Base-by-base conservation (phyloP, 495 filamentous ascomycete genomes). In the Penicillium diatomitis region DNA sequence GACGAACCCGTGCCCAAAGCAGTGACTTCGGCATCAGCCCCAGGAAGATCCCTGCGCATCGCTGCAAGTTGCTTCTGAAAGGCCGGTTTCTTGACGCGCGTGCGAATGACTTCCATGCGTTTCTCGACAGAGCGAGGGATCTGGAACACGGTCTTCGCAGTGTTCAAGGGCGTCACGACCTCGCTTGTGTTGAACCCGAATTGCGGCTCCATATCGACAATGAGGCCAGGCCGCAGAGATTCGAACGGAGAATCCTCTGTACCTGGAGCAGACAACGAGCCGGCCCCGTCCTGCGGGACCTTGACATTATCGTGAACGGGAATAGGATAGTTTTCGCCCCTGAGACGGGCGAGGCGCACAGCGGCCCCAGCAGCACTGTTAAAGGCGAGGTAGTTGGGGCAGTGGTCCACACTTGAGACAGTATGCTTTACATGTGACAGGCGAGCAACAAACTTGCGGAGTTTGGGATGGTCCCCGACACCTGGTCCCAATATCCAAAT, bases 1-100 rank as follows among this genome's bases (percentile, higher is more conserved):
- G 89, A 84, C 3, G 90, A 96, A 7, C 92, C 92, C 3, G 92
- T 99, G 3, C 92, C 92, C 4, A 99, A 77, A 0, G 88, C 75
- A 48, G 89, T 81, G 46, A 99, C 78, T 56, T 96, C 91, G 6
- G 82, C 80, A 56, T 95, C 82, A 37, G 74, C 70, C 47, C 83
- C 76, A 10, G 83, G 83, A 11, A 90, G 75, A 49, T 78, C 72
- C 20, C 76, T 41, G 20, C 70, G 60, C 6, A 77, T 46, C 6
- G 67, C 59, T 32, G 65, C 49, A 34, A 83, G 40, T 28, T 70
- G 54, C 2, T 62, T 32, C 35, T 60, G 48, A 40, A 67, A 63
- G 4, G 40, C 34, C 2, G 47, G 48, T 11, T 67, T 67, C 3
- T 53, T 31, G 9, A 68, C 49, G 20, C 63, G 65, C 0, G 48